Conservation (phyloP, 139 green algal genomes). For the Chlorella sp. region DNA sequence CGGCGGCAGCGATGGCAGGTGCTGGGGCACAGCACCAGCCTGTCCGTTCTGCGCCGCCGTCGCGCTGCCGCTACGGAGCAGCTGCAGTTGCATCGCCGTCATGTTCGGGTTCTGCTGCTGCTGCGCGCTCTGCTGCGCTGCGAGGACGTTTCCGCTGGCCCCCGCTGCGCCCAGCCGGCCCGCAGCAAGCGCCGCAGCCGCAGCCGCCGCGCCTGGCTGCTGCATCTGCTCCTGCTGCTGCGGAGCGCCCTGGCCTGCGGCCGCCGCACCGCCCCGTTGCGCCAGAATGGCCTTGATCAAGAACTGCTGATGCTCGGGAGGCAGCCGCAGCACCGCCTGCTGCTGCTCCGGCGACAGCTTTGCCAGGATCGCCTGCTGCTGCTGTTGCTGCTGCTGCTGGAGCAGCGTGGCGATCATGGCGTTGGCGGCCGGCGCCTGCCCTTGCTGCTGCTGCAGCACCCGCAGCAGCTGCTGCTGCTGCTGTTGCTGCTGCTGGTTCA, state of each 20-base stretch:
- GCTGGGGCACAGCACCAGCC: too few species aligned
- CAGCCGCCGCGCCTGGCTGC: too few species aligned
- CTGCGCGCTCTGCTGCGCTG: not conserved
- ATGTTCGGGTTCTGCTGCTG: not conserved
- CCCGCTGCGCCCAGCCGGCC: too few species aligned
- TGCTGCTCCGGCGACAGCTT: not conserved
- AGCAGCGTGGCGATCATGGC: not conserved
- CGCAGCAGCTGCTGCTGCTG: not conserved
- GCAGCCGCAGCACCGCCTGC: not conserved
- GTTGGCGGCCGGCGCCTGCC: too few species aligned
- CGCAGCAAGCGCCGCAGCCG: too few species aligned
- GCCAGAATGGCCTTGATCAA: not conserved
- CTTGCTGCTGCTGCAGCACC: not conserved
- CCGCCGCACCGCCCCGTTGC: too few species aligned
- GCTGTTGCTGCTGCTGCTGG: not conserved
- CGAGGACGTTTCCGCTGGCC: too few species aligned
- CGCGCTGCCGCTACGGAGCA: too few species aligned
- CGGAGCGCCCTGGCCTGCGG: too few species aligned
- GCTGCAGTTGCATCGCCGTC: not conserved
- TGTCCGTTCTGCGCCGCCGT: too few species aligned
- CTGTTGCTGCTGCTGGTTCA: not conserved
- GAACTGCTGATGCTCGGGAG: not conserved
- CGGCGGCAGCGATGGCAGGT: too few species aligned
- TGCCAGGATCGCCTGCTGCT: not conserved
- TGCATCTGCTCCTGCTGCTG: not conserved